phyloP scores from a whole-genome alignment of 31 red algal genomes.

The Porphyra umbilicalis region DNA sequence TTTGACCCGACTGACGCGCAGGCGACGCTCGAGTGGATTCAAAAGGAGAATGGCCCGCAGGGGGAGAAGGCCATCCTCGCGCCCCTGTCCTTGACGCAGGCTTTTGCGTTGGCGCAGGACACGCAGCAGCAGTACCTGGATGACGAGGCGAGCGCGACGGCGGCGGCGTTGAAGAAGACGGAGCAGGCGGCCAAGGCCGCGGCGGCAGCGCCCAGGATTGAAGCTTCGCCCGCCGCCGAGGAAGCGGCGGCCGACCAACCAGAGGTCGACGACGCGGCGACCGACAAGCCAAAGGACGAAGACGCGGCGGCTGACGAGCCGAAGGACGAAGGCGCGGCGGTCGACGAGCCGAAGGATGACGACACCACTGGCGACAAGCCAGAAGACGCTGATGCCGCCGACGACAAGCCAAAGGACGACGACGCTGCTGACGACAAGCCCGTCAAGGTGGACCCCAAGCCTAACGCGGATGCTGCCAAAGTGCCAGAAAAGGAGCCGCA shows the following conservation, averaged over 20 bases:
- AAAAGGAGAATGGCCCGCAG: constrained; percentile 62
- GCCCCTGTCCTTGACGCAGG: constrained; percentile 81
- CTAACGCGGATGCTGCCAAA: constrained; percentile 17
- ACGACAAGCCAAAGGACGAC: background rate
- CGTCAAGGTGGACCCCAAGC: background rate
- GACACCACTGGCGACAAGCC: constrained; percentile 55
- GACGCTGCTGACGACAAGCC: background rate
- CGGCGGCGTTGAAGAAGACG: constrained; percentile 19
- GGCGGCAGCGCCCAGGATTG: constrained; percentile 20
- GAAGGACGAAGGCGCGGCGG: background rate
- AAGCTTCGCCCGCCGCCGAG: constrained; percentile 6
- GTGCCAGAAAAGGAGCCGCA: constrained; percentile 55
- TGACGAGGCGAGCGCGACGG: constrained; percentile 63
- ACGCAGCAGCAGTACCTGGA: constrained; percentile 93
- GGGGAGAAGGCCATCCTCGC: constrained; percentile 79
- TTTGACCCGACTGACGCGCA: constrained; percentile 88
- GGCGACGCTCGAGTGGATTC: constrained; percentile 89
- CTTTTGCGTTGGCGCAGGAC: constrained; percentile 85
- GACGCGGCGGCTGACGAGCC: background rate
- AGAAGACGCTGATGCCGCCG: background rate
- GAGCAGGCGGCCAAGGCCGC: constrained; percentile 9
- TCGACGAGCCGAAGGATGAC: constrained; percentile 18
- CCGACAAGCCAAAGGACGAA: background rate
- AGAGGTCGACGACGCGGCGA: background rate
- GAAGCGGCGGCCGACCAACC: background rate